These are phyloP conservation scores for Cichorium intybus DNA, from an alignment of 140 eudicot genomes.

Conservation along the genomic window DNA sequence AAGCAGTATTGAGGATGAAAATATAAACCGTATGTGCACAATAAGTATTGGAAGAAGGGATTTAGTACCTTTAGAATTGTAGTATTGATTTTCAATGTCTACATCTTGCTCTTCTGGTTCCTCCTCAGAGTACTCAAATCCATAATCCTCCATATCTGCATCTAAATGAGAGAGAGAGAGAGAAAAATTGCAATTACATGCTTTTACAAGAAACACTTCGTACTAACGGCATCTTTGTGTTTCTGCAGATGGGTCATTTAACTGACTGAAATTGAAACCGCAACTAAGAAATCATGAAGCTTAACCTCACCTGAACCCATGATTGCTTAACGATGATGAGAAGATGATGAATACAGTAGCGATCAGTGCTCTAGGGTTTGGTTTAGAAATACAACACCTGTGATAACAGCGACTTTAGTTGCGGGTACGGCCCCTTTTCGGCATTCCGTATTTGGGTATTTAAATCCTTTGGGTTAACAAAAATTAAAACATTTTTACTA, in stretches of 20 bases:
- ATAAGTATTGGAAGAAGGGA: not conserved
- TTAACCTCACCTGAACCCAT: conserved; percentile 42
- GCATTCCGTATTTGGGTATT: not conserved
- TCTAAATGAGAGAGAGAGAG: conserved; percentile 35
- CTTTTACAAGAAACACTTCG: not conserved
- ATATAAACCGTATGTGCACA: not conserved
- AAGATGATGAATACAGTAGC: conserved; percentile 14
- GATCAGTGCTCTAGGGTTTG: conserved; percentile 30
- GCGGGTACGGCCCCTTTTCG: not conserved
- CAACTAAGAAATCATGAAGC: not conserved
- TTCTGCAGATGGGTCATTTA: not conserved
- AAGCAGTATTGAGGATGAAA: not conserved
- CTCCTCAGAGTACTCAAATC: conserved; percentile 96
- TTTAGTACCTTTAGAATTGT: conserved; percentile 81
- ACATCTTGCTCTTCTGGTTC: conserved; percentile 98
- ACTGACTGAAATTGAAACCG: not conserved
- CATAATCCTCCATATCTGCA: conserved; percentile 99
- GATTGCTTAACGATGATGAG: conserved; percentile 18
- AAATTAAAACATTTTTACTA: too few species aligned
- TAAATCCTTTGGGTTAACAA: not conserved
- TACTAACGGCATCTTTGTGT: not conserved
- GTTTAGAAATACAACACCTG: not conserved
- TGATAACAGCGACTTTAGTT: not conserved
- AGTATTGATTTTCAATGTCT: conserved; percentile 94
- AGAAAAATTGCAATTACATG: not conserved